phyloP scores from a whole-genome alignment of 352 stramenopile genomes.

The Phytophthora citrophthora region DNA sequence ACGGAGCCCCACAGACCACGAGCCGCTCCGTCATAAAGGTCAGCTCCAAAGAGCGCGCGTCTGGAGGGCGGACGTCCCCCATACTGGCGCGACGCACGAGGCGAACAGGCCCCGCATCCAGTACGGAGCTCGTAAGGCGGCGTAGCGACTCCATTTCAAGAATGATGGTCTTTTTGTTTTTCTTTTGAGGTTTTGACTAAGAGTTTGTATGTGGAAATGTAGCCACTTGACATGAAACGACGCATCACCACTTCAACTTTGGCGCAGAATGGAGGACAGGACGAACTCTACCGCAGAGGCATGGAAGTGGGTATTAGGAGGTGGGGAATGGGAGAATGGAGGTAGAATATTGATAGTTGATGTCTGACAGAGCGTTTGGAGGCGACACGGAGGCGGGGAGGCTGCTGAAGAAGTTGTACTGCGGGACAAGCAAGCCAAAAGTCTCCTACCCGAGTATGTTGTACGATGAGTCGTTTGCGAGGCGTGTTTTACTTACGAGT shows the following conservation, averaged over 20 bases:
- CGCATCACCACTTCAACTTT: slow-evolving; percentile 8
- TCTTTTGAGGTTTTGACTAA: neutral
- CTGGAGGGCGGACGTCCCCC: slow-evolving; percentile 25
- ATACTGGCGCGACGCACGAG: slow-evolving; percentile 48
- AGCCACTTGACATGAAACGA: slow-evolving; percentile 25
- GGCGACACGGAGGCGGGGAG: slow-evolving; percentile 75
- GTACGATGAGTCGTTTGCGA: too few species aligned
- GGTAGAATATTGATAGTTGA: neutral
- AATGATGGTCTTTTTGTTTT: too few species aligned
- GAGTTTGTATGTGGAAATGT: slow-evolving; percentile 11
- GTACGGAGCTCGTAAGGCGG: slow-evolving; percentile 75
- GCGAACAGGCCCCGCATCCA: slow-evolving; percentile 47
- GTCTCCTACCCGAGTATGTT: slow-evolving; percentile 77
- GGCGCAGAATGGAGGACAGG: slow-evolving; percentile 2
- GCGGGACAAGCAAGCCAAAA: slow-evolving; percentile 63
- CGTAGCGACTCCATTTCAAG: slow-evolving; percentile 72
- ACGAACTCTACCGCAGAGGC: slow-evolving; percentile 28
- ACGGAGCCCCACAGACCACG: slow-evolving; percentile 64
- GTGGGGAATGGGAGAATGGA: slow-evolving; percentile 6
- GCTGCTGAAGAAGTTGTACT: slow-evolving; percentile 81
- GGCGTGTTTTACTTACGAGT: neutral
- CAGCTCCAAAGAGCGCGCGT: slow-evolving; percentile 59
- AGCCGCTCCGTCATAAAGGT: slow-evolving; percentile 80
- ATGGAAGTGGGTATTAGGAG: slow-evolving; percentile 47
- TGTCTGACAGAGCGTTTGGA: slow-evolving; percentile 59